Percentiles rank a stretch among this genome's conserved stretches.
Evolutionary conservation across 306 rosid genomes (phyloP).

Genomic region (Mimosa bimucronata): DNA sequence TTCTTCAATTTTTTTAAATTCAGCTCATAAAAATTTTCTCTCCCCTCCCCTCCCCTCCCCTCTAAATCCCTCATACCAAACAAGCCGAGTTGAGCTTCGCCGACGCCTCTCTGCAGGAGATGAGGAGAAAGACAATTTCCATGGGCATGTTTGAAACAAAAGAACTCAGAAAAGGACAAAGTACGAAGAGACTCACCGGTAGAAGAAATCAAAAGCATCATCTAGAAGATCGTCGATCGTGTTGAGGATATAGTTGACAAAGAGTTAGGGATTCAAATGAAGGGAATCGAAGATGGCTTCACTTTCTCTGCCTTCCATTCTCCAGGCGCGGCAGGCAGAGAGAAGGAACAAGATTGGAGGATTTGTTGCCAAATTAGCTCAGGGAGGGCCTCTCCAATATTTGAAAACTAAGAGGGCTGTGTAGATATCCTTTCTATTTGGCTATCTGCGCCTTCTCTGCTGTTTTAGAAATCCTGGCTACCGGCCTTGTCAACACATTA

Average conservation of each 20-base stretch:
- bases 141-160: neutral
- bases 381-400: neutral
- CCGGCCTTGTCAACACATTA: too few relatives aligned
- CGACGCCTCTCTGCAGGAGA: constrained; percentile 64
- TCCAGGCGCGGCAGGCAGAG: neutral
- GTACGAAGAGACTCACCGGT: constrained; percentile 40
- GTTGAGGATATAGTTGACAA: constrained; percentile 75
- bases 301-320: constrained; percentile 67
- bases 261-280: constrained; percentile 71
- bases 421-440: too few relatives aligned
- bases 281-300: constrained; percentile 66
- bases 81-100: constrained; percentile 44
- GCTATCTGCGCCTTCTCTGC: too few relatives aligned
- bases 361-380: neutral
- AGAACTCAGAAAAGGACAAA: neutral
- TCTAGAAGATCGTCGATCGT: constrained; percentile 58
- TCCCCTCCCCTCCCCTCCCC: too few relatives aligned
- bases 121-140: neutral
- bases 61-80: too few relatives aligned
- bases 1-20: too few relatives aligned
- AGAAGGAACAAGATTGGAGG: neutral
- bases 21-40: too few relatives aligned
- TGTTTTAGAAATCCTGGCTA: too few relatives aligned
- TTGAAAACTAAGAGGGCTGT: neutral
- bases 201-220: constrained; percentile 69